Percentiles rank a stretch among this genome's conserved stretches.
Evolutionary conservation across 306 rosid species (phyloP).

Genomic region (Albizia julibrissin): DNA sequence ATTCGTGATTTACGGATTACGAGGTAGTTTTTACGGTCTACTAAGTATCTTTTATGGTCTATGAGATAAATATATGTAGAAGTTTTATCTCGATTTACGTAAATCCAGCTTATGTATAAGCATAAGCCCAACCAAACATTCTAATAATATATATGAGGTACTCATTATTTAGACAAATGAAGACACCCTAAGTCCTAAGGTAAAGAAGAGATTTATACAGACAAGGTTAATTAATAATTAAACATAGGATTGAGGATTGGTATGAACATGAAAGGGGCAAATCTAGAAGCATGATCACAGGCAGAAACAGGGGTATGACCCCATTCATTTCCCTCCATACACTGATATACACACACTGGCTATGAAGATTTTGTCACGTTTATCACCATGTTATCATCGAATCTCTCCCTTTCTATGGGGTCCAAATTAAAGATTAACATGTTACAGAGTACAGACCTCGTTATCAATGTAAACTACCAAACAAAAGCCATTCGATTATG

Average conservation of each 20-base stretch:
- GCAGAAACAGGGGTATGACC: neutral
- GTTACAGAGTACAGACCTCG: neutral
- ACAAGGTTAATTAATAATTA: neutral
- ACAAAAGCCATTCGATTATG: constrained; percentile 11
- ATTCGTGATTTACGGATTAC: no score
- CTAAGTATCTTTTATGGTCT: no score
- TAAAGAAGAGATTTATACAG: neutral
- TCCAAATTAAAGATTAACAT: constrained; percentile 55
- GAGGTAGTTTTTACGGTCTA: no score
- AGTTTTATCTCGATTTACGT: no score
- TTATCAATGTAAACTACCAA: neutral
- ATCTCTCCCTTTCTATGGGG: constrained; percentile 31
- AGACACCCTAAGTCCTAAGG: neutral
- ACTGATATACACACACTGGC: neutral
- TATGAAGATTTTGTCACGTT: neutral
- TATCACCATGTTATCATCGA: neutral
- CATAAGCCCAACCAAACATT: no score
- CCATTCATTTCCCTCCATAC: neutral
- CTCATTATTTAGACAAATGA: neutral
- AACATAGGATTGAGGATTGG: neutral
- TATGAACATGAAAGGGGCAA: neutral
- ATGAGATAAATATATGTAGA: no score
- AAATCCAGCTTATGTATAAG: no score
- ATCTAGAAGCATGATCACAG: neutral
- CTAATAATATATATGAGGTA: neutral